Evolutionary conservation across 2,329 filamentous ascomycete genomes (phyloP), one percentile per base, ranked within the genome.

Genomic region (Fusarium keratoplasticum): DNA sequence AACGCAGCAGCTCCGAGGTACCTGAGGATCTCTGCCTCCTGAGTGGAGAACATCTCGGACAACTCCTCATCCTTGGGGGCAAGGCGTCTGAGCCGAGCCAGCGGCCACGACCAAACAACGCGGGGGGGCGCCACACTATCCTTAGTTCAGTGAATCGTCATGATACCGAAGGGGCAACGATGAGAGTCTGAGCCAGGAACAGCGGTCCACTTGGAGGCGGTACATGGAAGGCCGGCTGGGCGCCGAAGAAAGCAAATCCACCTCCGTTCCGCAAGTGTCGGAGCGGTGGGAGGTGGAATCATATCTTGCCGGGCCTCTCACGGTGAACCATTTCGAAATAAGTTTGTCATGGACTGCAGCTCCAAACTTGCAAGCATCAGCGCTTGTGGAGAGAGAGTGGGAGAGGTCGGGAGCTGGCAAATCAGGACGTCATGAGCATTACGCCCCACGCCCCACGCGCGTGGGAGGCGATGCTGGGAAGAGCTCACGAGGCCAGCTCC

Each of bases 341-440:
- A 70, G 77, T 78, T 78, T 78, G 77, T 78, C 77, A 78, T 79
- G 77, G 36, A 31, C 68, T 78, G 72, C 69, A 75, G 65, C 71
- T 61, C 63, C 50, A 69, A 69, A 68, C 64, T 74, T 66, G 57
- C 54, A 64, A 66, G 66, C 75, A 78, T 78, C 76, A 78, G 76
- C 75, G 64, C 67, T 71, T 76, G 77, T 77, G 77, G 77, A 78
- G 72, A 66, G 76, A 77, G 73, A 75, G 77, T 78, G 77, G 77
- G 77, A 79, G 77, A 75, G 50, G 50, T 61, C n/a, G 68, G 66
- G 61, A 69, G 36, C 61, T 75, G 69, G 75, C 76, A 78, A 78
- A 78, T 78, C 76, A 78, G 72, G 66, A 42, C 67, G 57, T 58
- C 67, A 67, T 74, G 38, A 73, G 61, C 47, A 61, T 66, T 63